These are phyloP conservation scores for Penicillium goetzii DNA, from an alignment of 495 filamentous ascomycete genomes.

Conservation along the genomic window DNA sequence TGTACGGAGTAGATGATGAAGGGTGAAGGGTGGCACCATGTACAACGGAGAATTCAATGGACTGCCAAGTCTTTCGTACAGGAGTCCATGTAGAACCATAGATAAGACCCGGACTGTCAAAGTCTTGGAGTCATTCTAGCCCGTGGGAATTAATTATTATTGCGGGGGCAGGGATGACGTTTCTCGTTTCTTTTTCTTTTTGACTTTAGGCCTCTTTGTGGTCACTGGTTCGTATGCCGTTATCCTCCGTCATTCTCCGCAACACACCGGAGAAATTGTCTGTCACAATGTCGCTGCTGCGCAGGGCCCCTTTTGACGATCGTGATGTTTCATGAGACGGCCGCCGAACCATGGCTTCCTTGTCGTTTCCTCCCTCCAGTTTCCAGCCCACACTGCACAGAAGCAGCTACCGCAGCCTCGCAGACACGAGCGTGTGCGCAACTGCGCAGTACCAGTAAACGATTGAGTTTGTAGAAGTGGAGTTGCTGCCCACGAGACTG, in stretches of 20 bases:
- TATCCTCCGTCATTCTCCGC: not conserved
- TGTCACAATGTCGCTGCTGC: not conserved
- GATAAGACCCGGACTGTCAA: not conserved
- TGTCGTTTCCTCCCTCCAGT: not conserved
- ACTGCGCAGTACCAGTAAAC: not conserved
- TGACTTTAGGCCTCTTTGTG: not conserved
- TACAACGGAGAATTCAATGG: not conserved
- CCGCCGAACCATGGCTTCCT: not conserved
- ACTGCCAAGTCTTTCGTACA: not conserved
- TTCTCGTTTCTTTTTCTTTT: not conserved
- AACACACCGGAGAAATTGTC: not conserved
- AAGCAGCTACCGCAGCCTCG: not conserved
- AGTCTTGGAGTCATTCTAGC: not conserved
- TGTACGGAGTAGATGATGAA: not conserved
- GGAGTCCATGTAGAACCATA: too few relatives aligned
- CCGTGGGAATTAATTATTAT: too few relatives aligned
- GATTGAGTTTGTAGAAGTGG: constrained; percentile 9
- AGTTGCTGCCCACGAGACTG: constrained; percentile 12
- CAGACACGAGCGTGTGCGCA: constrained; percentile 1
- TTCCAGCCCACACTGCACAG: not conserved
- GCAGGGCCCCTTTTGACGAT: not conserved
- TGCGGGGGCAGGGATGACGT: not conserved
- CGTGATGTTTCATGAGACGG: not conserved
- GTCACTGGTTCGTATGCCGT: constrained; percentile 4
- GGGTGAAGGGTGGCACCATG: not conserved